Conservation (phyloP, 2,329 filamentous ascomycete genomes). For the Cladorrhinum sp. region DNA sequence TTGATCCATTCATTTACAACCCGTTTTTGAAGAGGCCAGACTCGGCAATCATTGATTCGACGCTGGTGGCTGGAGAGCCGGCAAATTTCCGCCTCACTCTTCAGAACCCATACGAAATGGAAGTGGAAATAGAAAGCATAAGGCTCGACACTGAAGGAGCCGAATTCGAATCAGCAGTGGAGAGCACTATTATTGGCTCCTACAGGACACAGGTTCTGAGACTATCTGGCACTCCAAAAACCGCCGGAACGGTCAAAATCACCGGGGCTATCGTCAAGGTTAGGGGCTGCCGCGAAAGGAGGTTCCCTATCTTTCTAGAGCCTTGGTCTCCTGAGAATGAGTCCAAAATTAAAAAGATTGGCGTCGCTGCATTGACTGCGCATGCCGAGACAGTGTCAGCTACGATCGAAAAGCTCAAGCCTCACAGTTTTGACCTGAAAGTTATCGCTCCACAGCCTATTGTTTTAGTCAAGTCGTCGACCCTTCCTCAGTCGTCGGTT, state of each 20-base stretch:
- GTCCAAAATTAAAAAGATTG: constrained; percentile 73
- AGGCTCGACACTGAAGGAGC: constrained; percentile 70
- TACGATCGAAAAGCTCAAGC: constrained; percentile 37
- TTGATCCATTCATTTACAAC: constrained; percentile 92
- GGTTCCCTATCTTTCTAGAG: constrained; percentile 78
- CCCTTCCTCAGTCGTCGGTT: constrained; percentile 76
- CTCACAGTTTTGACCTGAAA: constrained; percentile 58
- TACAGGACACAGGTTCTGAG: constrained; percentile 78
- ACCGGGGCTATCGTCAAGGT: constrained; percentile 78
- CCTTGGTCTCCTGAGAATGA: constrained; percentile 70
- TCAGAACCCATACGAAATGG: constrained; percentile 92
- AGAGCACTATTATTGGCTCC: constrained; percentile 69
- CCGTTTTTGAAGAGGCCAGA: constrained; percentile 73
- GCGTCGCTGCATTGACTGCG: constrained; percentile 56
- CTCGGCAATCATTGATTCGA: constrained; percentile 58
- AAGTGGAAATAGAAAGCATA: constrained; percentile 83
- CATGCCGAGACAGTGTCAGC: constrained; percentile 39
- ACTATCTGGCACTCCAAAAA: constrained; percentile 64
- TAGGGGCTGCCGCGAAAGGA: constrained; percentile 73
- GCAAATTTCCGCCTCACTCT: constrained; percentile 77
- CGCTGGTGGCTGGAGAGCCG: constrained; percentile 75
- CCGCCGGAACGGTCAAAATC: constrained; percentile 66
- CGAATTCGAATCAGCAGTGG: constrained; percentile 63
- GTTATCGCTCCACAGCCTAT: constrained; percentile 79
- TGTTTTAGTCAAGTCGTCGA: constrained; percentile 70